Evolutionary conservation across 2,329 filamentous ascomycete genomes (phyloP).

Genomic region (Aspergillus cejpii): DNA sequence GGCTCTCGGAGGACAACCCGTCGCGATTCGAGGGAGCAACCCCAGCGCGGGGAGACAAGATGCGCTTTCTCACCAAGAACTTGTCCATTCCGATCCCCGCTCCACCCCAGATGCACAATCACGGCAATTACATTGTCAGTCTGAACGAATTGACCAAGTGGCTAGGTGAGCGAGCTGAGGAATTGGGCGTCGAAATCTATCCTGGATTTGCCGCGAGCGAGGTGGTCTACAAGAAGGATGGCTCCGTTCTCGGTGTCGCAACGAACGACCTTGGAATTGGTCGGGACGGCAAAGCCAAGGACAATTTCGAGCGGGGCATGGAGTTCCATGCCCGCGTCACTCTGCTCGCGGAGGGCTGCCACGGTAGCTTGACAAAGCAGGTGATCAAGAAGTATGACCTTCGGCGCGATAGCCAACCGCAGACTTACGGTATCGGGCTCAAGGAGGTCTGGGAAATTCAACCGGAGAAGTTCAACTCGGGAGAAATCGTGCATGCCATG

Average conservation of each 20-base stretch:
- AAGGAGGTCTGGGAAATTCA: conserved; percentile 98
- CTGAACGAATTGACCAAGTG: conserved; percentile 93
- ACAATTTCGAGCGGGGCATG: conserved; percentile 92
- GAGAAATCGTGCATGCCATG: conserved; percentile 80
- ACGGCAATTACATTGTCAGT: conserved; percentile 96
- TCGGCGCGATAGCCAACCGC: conserved; percentile 77
- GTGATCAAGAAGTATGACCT: conserved; percentile 91
- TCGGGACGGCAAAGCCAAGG: conserved; percentile 75
- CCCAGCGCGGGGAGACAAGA: conserved; percentile 72
- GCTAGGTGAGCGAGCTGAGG: conserved; percentile 94
- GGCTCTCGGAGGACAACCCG: conserved; percentile 82
- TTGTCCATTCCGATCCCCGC: conserved; percentile 71
- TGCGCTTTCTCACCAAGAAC: conserved; percentile 88
- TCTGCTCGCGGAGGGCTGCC: conserved; percentile 88
- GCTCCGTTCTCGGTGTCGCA: conserved; percentile 85
- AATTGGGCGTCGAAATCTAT: conserved; percentile 91
- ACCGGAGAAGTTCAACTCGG: conserved; percentile 84
- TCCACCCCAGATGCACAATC: conserved; percentile 96
- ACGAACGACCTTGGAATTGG: conserved; percentile 90
- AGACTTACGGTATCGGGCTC: conserved; percentile 89
- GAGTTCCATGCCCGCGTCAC: conserved; percentile 93
- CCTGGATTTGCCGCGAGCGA: conserved; percentile 93
- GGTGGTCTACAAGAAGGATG: conserved; percentile 77
- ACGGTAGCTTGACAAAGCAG: conserved; percentile 91
- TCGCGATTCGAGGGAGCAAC: conserved; percentile 83